These are phyloP conservation scores for Pseudopithomyces chartarum DNA, from an alignment of 2,329 filamentous ascomycete genomes.

Conservation along the genomic window DNA sequence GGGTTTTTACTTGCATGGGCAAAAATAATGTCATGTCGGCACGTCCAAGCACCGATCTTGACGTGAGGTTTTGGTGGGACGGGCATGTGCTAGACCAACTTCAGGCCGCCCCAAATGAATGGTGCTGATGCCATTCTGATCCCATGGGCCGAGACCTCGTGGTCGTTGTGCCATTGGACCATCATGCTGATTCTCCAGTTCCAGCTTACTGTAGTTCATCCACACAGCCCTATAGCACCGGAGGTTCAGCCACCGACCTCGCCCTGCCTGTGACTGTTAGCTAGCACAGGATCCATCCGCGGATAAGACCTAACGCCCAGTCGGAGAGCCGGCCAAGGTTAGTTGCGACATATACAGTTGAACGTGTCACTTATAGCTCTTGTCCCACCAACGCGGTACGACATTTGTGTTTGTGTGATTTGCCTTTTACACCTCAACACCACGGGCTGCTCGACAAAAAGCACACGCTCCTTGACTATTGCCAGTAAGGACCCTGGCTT, in stretches of 20 bases:
- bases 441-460: background rate
- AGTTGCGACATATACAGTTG: conserved; percentile 4
- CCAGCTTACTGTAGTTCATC: background rate
- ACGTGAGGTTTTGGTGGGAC: conserved; percentile 1
- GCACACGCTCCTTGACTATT: background rate
- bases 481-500: background rate
- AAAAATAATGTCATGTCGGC: conserved; percentile 4
- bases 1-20: background rate
- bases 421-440: background rate
- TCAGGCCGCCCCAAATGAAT: background rate
- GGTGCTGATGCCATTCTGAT: background rate
- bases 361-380: conserved; percentile 5
- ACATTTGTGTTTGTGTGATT: conserved; percentile 1
- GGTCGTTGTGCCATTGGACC: background rate
- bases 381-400: background rate
- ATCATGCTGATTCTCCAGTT: background rate
- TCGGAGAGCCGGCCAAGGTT: conserved; percentile 7
- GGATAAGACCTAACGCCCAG: background rate
- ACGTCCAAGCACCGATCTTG: background rate
- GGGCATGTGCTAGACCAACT: conserved; percentile 1
- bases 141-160: background rate
- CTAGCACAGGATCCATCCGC: background rate
- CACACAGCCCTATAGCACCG: background rate
- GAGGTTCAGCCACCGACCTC: background rate
- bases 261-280: background rate